Conservation (phyloP, 2,329 filamentous ascomycete genomes). For the Bipolaris victoriae region DNA sequence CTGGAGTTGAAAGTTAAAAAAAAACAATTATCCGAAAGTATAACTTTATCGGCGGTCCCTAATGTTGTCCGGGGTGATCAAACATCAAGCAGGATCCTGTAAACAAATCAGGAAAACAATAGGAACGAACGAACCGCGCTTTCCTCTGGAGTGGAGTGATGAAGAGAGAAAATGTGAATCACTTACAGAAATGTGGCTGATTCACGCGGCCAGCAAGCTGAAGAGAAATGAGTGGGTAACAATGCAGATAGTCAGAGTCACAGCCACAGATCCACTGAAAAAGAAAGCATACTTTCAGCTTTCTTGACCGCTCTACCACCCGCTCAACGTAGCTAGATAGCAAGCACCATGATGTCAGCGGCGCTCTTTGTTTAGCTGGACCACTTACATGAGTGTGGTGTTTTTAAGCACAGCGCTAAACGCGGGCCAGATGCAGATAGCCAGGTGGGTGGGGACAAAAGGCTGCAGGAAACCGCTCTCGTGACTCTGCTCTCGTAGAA, state of each 20-base stretch:
- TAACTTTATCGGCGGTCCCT: too few relatives aligned
- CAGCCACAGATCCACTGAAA: neutral
- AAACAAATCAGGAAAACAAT: too few relatives aligned
- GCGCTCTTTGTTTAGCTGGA: neutral
- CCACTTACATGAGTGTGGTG: too few relatives aligned
- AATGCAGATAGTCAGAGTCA: neutral
- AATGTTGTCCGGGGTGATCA: too few relatives aligned
- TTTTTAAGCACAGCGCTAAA: neutral
- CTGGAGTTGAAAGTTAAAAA: too few relatives aligned
- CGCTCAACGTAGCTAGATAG: neutral
- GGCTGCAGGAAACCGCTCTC: neutral
- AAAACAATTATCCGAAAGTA: too few relatives aligned
- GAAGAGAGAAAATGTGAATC: too few relatives aligned
- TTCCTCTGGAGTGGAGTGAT: too few relatives aligned
- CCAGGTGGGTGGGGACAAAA: neutral
- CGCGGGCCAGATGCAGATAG: neutral
- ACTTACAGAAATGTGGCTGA: neutral
- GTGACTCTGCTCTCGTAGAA: neutral
- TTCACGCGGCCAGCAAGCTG: neutral
- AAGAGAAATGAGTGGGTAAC: neutral
- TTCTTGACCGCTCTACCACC: neutral
- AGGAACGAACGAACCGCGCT: too few relatives aligned
- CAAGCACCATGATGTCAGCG: neutral
- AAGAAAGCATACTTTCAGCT: neutral
- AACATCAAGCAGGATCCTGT: too few relatives aligned